A percentile compares a stretch with the other conserved stretches of the same genome.
Conservation (phyloP, 352 stramenopile genomes). For the Phytophthora macrochlamydospora region DNA sequence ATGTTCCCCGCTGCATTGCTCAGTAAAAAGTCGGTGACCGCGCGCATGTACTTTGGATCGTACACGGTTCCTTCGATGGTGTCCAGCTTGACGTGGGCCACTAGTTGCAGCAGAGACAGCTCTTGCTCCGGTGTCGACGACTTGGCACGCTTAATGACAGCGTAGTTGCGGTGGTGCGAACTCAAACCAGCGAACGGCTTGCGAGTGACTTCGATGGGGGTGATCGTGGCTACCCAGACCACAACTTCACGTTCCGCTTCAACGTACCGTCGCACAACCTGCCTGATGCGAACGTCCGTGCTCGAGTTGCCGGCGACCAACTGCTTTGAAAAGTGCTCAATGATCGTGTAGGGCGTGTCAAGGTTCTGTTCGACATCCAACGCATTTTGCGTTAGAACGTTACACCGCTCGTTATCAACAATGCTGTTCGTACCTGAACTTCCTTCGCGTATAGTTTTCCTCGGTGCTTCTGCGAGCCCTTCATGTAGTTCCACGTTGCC, state of each 20-base stretch:
- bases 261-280: slow-evolving; percentile 30
- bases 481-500: slow-evolving; percentile 37
- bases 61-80: slow-evolving; percentile 35
- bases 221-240: slow-evolving; percentile 29
- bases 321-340: slow-evolving; percentile 40
- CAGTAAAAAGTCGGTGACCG: slow-evolving; percentile 52
- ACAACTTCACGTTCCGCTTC: slow-evolving; percentile 32
- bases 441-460: slow-evolving; percentile 9
- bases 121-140: slow-evolving; percentile 25
- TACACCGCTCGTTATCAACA: no score
- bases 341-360: slow-evolving; percentile 35
- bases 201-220: slow-evolving; percentile 25
- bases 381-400: no score
- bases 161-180: slow-evolving; percentile 63
- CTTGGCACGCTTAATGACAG: slow-evolving; percentile 51
- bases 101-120: slow-evolving; percentile 52
- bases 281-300: slow-evolving; percentile 32
- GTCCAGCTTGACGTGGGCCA: slow-evolving; percentile 48
- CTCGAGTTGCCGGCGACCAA: slow-evolving; percentile 30
- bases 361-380: slow-evolving; percentile 5
- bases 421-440: background rate
- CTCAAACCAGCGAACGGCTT: slow-evolving; percentile 21
- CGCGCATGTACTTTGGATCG: slow-evolving; percentile 34
- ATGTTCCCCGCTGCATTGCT: slow-evolving; percentile 44
- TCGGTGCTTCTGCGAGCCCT: slow-evolving; percentile 28